Evolutionary conservation across 257 asterid species (phyloP).

Genomic region (Jacaranda copaia): DNA sequence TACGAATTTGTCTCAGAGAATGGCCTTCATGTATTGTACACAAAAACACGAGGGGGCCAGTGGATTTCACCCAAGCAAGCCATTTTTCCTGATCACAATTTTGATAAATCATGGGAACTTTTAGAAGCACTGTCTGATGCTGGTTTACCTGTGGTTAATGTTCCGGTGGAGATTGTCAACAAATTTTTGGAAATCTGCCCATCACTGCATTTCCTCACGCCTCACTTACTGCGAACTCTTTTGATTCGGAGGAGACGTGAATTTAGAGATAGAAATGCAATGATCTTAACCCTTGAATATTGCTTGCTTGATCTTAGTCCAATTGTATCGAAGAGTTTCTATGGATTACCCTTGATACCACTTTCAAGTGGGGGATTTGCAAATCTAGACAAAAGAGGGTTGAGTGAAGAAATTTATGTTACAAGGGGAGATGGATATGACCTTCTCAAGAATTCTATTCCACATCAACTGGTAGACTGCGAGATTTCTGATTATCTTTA

Average conservation of each 20-base stretch:
- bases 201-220: conserved; percentile 81
- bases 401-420: conserved; percentile 75
- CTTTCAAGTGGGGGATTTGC: conserved; percentile 80
- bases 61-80: conserved; percentile 95
- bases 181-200: conserved; percentile 80
- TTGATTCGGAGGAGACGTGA: conserved; percentile 76
- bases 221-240: conserved; percentile 85
- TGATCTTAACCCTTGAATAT: conserved; percentile 87
- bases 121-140: conserved; percentile 82
- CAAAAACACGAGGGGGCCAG: conserved; percentile 91
- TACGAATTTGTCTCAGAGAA: conserved; percentile 73
- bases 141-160: conserved; percentile 75
- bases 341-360: conserved; percentile 88
- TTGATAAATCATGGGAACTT: conserved; percentile 74
- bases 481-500: conserved; percentile 67
- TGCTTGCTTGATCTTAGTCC: conserved; percentile 88
- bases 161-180: conserved; percentile 72
- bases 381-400: conserved; percentile 77
- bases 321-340: conserved; percentile 62
- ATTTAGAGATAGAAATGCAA: conserved; percentile 74
- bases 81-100: conserved; percentile 87
- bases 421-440: conserved; percentile 81
- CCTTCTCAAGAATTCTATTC: conserved; percentile 82
- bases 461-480: conserved; percentile 78
- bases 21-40: conserved; percentile 75